Evolutionary conservation across 352 stramenopile species (phyloP), one percentile per base, ranked within the genome.

Genomic region (Salisapilia sapeloensis): DNA sequence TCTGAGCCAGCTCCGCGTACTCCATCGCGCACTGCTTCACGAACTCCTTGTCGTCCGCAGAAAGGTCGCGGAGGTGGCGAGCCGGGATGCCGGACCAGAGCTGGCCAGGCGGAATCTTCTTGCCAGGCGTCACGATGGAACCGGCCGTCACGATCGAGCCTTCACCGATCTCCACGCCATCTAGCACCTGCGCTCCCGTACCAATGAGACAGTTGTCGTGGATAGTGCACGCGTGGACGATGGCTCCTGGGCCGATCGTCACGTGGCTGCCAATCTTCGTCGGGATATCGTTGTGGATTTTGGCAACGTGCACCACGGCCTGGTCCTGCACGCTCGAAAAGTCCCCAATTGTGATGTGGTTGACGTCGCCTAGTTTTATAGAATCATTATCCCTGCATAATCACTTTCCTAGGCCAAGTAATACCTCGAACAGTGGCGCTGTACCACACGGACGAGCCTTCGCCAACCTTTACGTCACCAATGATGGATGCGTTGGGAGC

Each of bases 261-360:
- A 96, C 85, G 52, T 94, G 79, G 62, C 50, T 89, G 25, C 86
- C 85, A 43, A 96, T 93, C 35, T 74, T 76, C 23, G 81, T 93
- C 23, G 80, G 78, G 38, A 90, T 77, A 47, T 95, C 72, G 38
- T 82, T 65, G 46, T 81, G 67, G 47, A 95, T 90, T 57, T 96
- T 97, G 42, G 87, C 75, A 47, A 93, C 84, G 47, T 95, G 83
- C 32, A 96, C 60, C n/a, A 96, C 72, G 4, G 76, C 84, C 49
- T 90, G 69, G 53, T 96, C 86, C 46, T 92, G 78, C 35, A 96
- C 89, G 54, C 83, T 92, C 52, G 78, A 91, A 61, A 94, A 82
- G 24, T 90, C 69, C 23, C 91, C 92, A 54, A 98, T 96, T 5
- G 62, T 84, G 38, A 96, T 92, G 53, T 74, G 45, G 58, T 94